A percentile compares a stretch with the other conserved stretches of the same genome.
Conservation (phyloP, 345 rosid species). For the Camelina neglecta region DNA sequence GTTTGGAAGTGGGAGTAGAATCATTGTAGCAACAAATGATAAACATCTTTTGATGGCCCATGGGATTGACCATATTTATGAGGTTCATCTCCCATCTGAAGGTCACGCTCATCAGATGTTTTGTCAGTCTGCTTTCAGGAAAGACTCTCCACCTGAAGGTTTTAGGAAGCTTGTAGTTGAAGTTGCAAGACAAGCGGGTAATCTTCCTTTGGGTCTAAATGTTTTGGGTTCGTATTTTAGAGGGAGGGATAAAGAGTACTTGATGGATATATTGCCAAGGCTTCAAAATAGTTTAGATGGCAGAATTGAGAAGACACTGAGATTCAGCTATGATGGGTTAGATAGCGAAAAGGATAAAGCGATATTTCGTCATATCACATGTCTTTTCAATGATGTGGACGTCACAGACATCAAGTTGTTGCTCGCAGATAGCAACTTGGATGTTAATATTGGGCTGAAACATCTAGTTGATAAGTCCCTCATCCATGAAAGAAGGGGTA, state of each 20-base stretch:
- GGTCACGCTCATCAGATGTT: not conserved
- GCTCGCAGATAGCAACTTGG: not conserved
- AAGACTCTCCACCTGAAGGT: not conserved
- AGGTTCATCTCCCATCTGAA: not conserved
- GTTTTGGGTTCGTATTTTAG: conserved; percentile 34
- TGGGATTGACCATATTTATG: not conserved
- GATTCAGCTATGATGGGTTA: conserved; percentile 44
- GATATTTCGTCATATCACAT: conserved; percentile 46
- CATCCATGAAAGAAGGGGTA: not conserved
- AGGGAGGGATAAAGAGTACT: not conserved
- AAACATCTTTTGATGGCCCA: not conserved
- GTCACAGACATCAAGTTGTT: not conserved
- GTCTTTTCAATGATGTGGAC: conserved; percentile 22
- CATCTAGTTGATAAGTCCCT: conserved; percentile 35
- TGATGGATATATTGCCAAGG: conserved; percentile 24
- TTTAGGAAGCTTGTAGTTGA: not conserved
- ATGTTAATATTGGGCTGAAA: not conserved
- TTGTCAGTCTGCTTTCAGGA: conserved; percentile 9
- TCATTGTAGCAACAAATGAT: conserved; percentile 55
- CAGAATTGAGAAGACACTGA: conserved; percentile 4
- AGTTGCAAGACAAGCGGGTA: conserved; percentile 15
- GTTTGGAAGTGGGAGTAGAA: conserved; percentile 55
- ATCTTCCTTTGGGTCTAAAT: conserved; percentile 45
- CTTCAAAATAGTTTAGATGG: conserved; percentile 1
- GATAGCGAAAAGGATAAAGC: not conserved